Base-by-base conservation (phyloP, 2,329 filamentous ascomycete genomes). In the Trichoderma afroharzianum region DNA sequence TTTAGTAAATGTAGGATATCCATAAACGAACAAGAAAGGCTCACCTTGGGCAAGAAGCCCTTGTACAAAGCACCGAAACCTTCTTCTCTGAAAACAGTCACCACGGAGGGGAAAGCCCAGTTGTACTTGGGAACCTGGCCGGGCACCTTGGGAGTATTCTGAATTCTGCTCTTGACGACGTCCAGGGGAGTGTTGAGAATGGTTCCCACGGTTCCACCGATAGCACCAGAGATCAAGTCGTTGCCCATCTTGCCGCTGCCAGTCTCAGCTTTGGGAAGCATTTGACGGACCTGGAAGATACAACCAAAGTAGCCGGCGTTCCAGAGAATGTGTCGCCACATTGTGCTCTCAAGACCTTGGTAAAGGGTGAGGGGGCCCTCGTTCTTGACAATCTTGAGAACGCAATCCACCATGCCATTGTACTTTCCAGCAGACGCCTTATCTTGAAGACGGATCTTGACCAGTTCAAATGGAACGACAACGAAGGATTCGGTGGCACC, bases 371-470 rank as follows among this genome's bases (percentile, higher is more conserved):
- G 86, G 18, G 91, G 84, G 8, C 96, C 95, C 83, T 98, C 95
- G 73, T 91, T 87, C 80, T 89, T 89, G 76, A 98, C 86, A 53
- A 94, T 97, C 89, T 96, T 95, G 77, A 85, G 82, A 32, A 96
- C 88, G 73, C 91, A 92, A 83, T 97, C 93, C 43, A 95, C 77
- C 87, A 93, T 92, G 82, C 93, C 93, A 75, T 85, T 92, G 85
- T 96, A 96, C 82, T 93, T 97, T 80, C 92, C 90, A 55, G 95
- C 94, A 64, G 94, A 96, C 18, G 95, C 94, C 84, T 93, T 94
- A 85, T 99, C 96, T 83, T 99, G 96, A 61, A 99, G 88, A 76
- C 96, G 92, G 80, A 99, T 99, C 89, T 99, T 99, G 87, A 99
- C 92, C 72, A 98, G 90, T 86, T 98, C 96, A 82, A 99, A 99